A percentile compares a stretch with the other conserved stretches of the same genome.
phyloP scores from a whole-genome alignment of 2,329 filamentous ascomycete species.

The Colletotrichum australisinense region DNA sequence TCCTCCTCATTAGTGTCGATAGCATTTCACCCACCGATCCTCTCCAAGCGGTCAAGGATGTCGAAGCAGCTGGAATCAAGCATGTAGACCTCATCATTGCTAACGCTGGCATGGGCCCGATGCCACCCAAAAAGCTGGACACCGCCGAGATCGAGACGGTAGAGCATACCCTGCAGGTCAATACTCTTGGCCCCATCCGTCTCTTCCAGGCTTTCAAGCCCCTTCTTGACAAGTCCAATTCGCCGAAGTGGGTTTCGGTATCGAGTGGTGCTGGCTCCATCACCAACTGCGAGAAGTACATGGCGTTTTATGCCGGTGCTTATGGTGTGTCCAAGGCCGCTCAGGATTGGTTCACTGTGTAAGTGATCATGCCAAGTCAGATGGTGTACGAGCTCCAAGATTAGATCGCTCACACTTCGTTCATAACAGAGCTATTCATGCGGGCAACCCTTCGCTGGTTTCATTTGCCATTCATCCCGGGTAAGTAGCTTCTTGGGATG shows the following conservation, averaged over 20 bases:
- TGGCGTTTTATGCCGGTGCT: conserved; percentile 35
- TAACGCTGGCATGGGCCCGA: conserved; percentile 39
- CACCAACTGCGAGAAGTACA: conserved; percentile 32
- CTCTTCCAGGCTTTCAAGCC: conserved; percentile 46
- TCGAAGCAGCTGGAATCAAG: conserved; percentile 41
- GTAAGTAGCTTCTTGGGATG: conserved; percentile 17
- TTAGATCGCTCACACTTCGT: not conserved
- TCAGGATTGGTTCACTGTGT: conserved; percentile 44
- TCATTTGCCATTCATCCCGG: conserved; percentile 39
- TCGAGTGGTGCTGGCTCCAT: conserved; percentile 41
- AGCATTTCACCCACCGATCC: conserved; percentile 41
- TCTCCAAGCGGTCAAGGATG: conserved; percentile 40
- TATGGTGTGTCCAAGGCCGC: conserved; percentile 47
- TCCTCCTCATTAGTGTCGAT: conserved; percentile 47
- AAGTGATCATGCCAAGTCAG: not conserved
- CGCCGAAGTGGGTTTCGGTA: conserved; percentile 46
- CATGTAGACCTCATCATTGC: conserved; percentile 44
- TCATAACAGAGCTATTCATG: not conserved
- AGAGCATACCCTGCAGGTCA: conserved; percentile 32
- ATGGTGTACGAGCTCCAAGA: not conserved
- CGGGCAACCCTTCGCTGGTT: not conserved
- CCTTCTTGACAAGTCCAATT: conserved; percentile 44
- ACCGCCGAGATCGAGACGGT: not conserved
- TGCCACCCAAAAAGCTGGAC: not conserved
- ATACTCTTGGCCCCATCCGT: conserved; percentile 40